Base-by-base conservation (phyloP, 768 basidiomycete genomes). In the Rhizopogon vesiculosus region DNA sequence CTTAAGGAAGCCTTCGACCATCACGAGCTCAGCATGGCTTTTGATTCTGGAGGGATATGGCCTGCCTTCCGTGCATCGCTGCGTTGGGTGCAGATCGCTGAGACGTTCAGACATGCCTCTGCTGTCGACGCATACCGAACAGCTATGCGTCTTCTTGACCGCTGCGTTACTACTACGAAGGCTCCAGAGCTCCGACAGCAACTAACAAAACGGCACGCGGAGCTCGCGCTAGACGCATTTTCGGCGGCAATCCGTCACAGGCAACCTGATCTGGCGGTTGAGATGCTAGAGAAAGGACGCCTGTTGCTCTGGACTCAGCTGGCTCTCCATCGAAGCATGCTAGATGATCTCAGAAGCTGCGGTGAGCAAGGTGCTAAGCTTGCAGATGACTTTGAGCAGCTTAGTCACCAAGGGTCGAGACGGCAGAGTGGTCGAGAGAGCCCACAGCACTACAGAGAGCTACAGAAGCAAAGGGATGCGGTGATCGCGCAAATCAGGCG, bases 241-340 rank as follows among this genome's bases (percentile, higher is more conserved):
- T 59, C 65, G 8, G 63, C 62, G 19, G 70, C 69, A 7, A 63
- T 68, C 35, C 52, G 59, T 31, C 19, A 50, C 5, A 52, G 52
- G 0, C 56, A 66, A 10, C 52, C 60, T 13, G 55, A 66, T 6
- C 61, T 54, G 18, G 69, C 66, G n/a, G 61, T 75, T 31, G 71
- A 74, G 57, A 65, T 73, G 64, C 63, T 76, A 8, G 69, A 69
- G 53, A 69, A 68, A 19, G 68, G 69, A 41, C 57, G 64, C 18
- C 56, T 58, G 15, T 9, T 69, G 10, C 59, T 69, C 28, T 70
- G 68, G 69, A 56, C 56, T 1, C 59, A 61, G 7, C 42, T 66
- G 51, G 53, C 53, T 8, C 64, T 63, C 29, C 59, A 65, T 35
- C 57, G 69, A 22, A 67, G 62, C 0, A 57, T 63, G 13, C 57